Evolutionary conservation across 192 early-diverging fungal species (phyloP), one percentile per base, ranked within the genome.

Genomic region (Mortierella hygrophila): DNA sequence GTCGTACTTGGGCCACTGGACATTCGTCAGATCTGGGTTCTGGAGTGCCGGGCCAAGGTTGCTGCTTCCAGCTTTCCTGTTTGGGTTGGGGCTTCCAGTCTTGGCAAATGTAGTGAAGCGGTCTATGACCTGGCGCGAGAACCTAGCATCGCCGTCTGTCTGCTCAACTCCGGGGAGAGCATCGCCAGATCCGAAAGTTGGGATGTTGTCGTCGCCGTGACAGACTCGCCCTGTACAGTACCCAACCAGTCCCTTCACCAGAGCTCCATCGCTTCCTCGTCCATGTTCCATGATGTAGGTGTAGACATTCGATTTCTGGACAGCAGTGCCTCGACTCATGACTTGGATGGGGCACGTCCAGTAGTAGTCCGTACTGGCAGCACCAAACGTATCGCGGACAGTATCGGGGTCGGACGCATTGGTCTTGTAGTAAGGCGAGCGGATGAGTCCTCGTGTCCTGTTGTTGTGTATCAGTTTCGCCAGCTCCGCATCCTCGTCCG

Each of bases 91-190:
- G 23, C 65, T 38, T 0, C 70, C 70, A 20, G 78, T 79, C 70
- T 54, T 37, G 11, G 70, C 70, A 73, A 79, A 79, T 0, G 70
- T 79, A 6, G 78, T 20, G 9, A 72, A 60, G 11, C 77, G 52
- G 21, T 79, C 77, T 60, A 79, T 79, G 11, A 79, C 37, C 54
- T 79, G 78, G 0, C 70, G 78, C 40, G 78, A 60, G 71, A 73
- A 73, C 55, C 78, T 54, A 26, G 70, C 70, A 40, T 72, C 78
- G 71, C 65, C 55, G 6, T 55, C 70, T 13, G 78, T 79, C 40
- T 79, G 70, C 23, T 55, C 29, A 23, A 72, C 41, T 4, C 41
- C 71, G 2, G 44, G 20, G 6, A 79, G 8, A 4, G 46, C 26
- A 63, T 79, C 78, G 1, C 52, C 55, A 6, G 65, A 49, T 13